Evolutionary conservation across 306 rosid species (phyloP), one percentile per base, ranked within the genome.

Genomic region (Pueraria montana): DNA sequence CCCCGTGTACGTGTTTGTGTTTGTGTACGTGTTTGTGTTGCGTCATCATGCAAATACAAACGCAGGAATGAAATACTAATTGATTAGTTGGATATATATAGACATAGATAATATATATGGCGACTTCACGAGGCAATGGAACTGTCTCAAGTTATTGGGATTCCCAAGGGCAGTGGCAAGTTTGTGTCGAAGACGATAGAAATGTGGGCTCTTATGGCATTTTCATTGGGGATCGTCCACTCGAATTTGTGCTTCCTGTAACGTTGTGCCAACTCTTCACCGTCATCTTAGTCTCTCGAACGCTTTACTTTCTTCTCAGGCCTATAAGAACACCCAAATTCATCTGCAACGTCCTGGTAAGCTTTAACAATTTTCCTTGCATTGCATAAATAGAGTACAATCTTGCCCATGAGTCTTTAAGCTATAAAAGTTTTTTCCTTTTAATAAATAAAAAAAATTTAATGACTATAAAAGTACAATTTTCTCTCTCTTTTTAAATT

Each of bases 271-370:
- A 90, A 83, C 55, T 85, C 45, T 4, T 72, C 69, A 0, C 77
- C 17, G 2, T 59, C 17, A 1, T 26, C 43, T 0, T 58, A 3
- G 0, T 49, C 48, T 82, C 91, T 48, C 86, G 83, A 11, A 0
- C 6, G 2, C 11, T 90, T 42, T 66, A 42, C 86, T 75, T 45
- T 52, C 4, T 93, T 69, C 91, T 90, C 50, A 68, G 46, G 82
- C 96, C 97, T 26, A 10, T 93, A 6, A 72, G 34, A 72, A 89
- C 92, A 62, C 88, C 97, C 82, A 89, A 70, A 87, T 83, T 86
- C 81, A 65, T 84, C 63, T 87, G 92, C 89, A 72, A 45, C 59
- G 43, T 84, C 14, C 32, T 70, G 59, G 76, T 69, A 67, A 67
- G 49, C 48, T n/a, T 63, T 20, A 30, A 30, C 11, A 16, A 1